Evolutionary conservation across 2,329 filamentous ascomycete species (phyloP), one percentile per base, ranked within the genome.

Genomic region (Cadophora luteo-olivacea): DNA sequence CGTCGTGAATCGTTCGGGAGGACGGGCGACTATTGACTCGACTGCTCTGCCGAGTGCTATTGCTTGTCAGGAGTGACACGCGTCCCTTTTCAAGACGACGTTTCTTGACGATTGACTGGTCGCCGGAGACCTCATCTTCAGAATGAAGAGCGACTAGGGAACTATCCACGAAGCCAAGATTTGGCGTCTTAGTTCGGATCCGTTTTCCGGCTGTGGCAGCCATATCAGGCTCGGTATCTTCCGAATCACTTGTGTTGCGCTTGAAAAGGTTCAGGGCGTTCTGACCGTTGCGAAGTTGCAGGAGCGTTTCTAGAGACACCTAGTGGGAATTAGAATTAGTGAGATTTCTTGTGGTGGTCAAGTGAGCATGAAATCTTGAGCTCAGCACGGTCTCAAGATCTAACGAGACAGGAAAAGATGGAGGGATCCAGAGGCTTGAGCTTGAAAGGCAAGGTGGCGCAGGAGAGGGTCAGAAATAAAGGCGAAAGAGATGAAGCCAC

Each of bases 221-320:
- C 69, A 73, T 70, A 8, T 54, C 67, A 1, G 57, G 65, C 36
- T 72, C 69, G 12, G 45, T 71, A n/a, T 69, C 55, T 3, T 67
- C 66, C 8, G 68, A 64, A 24, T 67, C 54, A 69, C 75, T 66
- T 67, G 60, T 41, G 24, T 71, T 67, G 69, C 70, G 71, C 16
- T 80, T 77, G 72, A 81, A 84, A 19, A 77, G 72, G 45, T 82
- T 75, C 25, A 87, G 77, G 22, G 84, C 83, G 69, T 79, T 78
- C 58, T 78, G 74, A 22, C 85, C 85, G 75, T 85, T 84, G 11
- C 80, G 76, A 33, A 84, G 78, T 2, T 77, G 70, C 14, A 84
- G 71, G 3, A 87, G 77, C 38, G 82, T 76, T 41, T 83, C 78
- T 38, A 83, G 81, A 16, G 80, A 73, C 12, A 86, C 76, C 85